Conservation (phyloP, 1,284 basidiomycete species). For the Leccinum angustisporum region DNA sequence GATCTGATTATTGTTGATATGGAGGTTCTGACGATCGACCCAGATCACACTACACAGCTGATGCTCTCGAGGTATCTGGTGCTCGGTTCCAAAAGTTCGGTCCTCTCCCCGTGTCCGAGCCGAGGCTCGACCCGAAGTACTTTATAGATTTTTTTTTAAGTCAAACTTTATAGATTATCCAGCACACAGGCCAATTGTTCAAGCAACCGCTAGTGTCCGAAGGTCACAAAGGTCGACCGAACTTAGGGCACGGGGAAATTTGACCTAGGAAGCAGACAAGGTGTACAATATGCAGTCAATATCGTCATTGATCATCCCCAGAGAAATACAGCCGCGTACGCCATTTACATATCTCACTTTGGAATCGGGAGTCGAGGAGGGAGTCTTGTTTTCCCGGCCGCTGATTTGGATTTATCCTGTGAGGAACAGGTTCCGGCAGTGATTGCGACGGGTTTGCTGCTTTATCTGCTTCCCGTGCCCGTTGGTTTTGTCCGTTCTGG, state of each 20-base stretch:
- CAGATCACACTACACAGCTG: too few relatives aligned
- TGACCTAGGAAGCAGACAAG: neutral
- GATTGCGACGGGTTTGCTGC: neutral
- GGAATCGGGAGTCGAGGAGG: slow-evolving; percentile 32
- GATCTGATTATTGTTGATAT: too few relatives aligned
- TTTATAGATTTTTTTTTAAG: too few relatives aligned
- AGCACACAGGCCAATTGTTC: too few relatives aligned
- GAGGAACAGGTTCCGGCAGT: neutral
- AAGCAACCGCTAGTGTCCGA: neutral
- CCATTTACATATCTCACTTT: slow-evolving; percentile 27
- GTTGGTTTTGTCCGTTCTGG: neutral
- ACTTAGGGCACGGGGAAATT: neutral
- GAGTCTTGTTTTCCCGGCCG: slow-evolving; percentile 29
- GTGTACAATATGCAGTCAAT: neutral
- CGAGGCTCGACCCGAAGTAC: too few relatives aligned
- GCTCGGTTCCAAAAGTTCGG: too few relatives aligned
- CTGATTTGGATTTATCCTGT: slow-evolving; percentile 11
- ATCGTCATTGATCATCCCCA: neutral
- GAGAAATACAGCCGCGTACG: neutral
- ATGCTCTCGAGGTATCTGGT: too few relatives aligned
- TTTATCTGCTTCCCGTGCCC: neutral
- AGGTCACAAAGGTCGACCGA: neutral
- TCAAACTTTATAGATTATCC: too few relatives aligned
- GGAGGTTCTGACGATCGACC: too few relatives aligned
- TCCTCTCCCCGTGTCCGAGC: too few relatives aligned